phyloP scores from a whole-genome alignment of 768 basidiomycete genomes.

The Cantharellus cinnabarinus region DNA sequence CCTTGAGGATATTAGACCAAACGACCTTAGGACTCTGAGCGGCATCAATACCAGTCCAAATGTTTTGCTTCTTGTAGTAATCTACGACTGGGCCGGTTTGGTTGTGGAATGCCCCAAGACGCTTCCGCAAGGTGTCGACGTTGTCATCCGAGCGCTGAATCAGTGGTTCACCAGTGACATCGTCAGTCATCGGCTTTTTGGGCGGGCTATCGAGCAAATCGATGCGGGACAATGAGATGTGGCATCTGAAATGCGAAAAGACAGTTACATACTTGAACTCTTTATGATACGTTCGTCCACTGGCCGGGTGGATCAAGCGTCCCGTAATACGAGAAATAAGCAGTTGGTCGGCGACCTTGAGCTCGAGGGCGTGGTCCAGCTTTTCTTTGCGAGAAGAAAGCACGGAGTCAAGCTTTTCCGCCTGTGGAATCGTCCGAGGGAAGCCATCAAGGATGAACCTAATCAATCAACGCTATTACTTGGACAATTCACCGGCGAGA shows the following conservation, averaged over 20 bases:
- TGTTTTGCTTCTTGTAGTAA: constrained; percentile 80
- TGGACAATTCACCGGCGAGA: background rate
- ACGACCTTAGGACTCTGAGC: constrained; percentile 84
- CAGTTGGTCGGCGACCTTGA: constrained; percentile 81
- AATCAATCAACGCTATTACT: background rate
- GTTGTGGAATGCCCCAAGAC: constrained; percentile 69
- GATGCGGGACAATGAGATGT: background rate
- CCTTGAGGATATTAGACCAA: constrained; percentile 59
- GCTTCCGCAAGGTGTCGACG: constrained; percentile 80
- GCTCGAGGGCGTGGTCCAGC: constrained; percentile 79
- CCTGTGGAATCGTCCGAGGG: constrained; percentile 92
- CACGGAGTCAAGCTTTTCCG: constrained; percentile 90
- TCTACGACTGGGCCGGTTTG: constrained; percentile 93
- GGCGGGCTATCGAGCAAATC: constrained; percentile 47
- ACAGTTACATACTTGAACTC: constrained; percentile 66
- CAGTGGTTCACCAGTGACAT: constrained; percentile 85
- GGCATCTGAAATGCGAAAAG: background rate
- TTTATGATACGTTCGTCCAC: constrained; percentile 83
- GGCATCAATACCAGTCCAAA: constrained; percentile 85
- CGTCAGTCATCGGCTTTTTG: constrained; percentile 87
- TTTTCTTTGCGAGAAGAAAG: constrained; percentile 62
- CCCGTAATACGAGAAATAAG: constrained; percentile 97
- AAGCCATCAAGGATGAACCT: constrained; percentile 99
- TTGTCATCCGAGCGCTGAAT: constrained; percentile 98
- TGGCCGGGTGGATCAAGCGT: constrained; percentile 74